Evolutionary conservation across 352 stramenopile species (phyloP), one percentile per base, ranked within the genome.

Genomic region (Phytopythium litorale): DNA sequence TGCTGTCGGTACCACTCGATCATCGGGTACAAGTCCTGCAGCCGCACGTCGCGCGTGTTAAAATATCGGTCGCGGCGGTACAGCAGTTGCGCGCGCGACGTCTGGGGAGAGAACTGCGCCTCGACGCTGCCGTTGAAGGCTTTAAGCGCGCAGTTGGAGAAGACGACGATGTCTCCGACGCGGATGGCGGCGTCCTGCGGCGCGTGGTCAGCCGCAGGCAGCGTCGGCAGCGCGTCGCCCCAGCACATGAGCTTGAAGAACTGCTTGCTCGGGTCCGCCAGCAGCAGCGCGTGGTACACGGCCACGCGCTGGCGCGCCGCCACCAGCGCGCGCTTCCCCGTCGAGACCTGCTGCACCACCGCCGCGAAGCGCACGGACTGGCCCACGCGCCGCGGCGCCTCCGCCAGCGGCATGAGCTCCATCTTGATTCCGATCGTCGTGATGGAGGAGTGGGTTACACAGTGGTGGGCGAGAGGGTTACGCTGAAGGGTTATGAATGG

Each of bases 1-100:
- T 87, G 64, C 43, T 77, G 65, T 32, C 87, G 86, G 63, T 87
- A 84, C 75, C 78, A 88, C 56, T 86, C 74, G 67, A 90, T 83
- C 76, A 87, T 87, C 1, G 73, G 70, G 56, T 84, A 90, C 18
- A 88, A 38, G 37, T 83, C 70, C 21, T 77, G 78, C 33, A 91
- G 43, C 9, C 62, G 68, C 7, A 83, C 76, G 30, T 83, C 74
- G 46, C 70, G 69, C 3, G 76, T 86, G 63, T 76, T 82, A 50
- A 87, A 85, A 61, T 86, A 89, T 7, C 71, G 66, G 38, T 79
- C 76, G 8, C 75, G 72, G 3, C 81, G 72, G 63, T 87, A 89
- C 59, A 91, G 60, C 40, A 91, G 70, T 57, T 85, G 76, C 28
- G 76, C 73, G 40, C 59, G 72, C 19, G 76, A 87, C n/a, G 73